phyloP scores from a whole-genome alignment of 2,329 filamentous ascomycete species.

The Alternaria tenuissima region DNA sequence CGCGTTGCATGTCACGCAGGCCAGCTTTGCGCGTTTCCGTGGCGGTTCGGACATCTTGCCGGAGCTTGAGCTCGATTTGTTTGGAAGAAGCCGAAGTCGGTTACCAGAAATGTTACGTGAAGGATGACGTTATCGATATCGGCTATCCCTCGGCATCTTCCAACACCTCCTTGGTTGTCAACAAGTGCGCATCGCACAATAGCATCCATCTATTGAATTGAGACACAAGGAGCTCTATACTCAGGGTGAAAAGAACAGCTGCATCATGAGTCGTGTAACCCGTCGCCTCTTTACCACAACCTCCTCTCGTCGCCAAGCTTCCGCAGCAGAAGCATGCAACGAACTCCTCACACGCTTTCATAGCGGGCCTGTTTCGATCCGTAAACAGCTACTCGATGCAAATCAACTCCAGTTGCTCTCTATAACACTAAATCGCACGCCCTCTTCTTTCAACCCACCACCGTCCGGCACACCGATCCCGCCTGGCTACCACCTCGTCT shows the following conservation, averaged over 20 bases:
- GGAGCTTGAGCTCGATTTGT: slow-evolving; percentile 13
- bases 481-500: slow-evolving; percentile 82
- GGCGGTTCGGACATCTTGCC: slow-evolving; percentile 30
- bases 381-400: slow-evolving; percentile 43
- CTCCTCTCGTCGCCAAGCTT: slow-evolving; percentile 22
- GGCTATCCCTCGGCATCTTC: slow-evolving; percentile 24
- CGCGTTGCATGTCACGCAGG: slow-evolving; percentile 56
- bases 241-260: too few species aligned
- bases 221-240: too few species aligned
- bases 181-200: background rate
- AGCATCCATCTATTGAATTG: background rate
- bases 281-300: slow-evolving; percentile 34
- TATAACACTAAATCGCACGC: slow-evolving; percentile 37
- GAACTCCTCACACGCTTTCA: slow-evolving; percentile 45
- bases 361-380: slow-evolving; percentile 37
- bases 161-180: background rate
- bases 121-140: slow-evolving; percentile 26
- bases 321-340: slow-evolving; percentile 39
- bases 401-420: slow-evolving; percentile 46
- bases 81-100: slow-evolving; percentile 34
- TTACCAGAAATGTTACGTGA: slow-evolving; percentile 22
- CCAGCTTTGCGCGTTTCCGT: slow-evolving; percentile 52
- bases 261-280: slow-evolving; percentile 25
- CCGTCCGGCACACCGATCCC: slow-evolving; percentile 57
- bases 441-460: slow-evolving; percentile 31